phyloP scores from a whole-genome alignment of 1,284 basidiomycete species.

The Pseudomicrostroma phylloplanum region DNA sequence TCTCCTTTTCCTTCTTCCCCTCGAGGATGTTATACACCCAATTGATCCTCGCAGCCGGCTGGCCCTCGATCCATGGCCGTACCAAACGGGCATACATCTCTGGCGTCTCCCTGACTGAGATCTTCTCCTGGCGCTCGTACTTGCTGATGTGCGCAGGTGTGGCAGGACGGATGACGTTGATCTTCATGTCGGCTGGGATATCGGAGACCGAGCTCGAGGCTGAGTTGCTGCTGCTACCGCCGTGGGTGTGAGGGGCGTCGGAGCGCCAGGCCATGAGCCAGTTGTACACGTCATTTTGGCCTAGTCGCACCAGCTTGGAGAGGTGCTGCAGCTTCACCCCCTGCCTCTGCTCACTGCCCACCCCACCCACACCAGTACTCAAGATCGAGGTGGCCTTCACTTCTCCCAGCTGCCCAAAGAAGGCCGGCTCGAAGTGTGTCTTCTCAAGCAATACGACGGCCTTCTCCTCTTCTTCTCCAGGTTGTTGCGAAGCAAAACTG shows the following conservation, averaged over 20 bases:
- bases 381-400: background rate
- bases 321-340: conserved; percentile 12
- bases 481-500: conserved; percentile 4
- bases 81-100: conserved; percentile 36
- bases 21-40: conserved; percentile 86
- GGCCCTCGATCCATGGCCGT: conserved; percentile 39
- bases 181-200: conserved; percentile 32
- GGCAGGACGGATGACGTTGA: conserved; percentile 40
- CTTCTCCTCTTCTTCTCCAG: conserved; percentile 11
- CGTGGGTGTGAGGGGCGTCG: background rate
- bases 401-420: conserved; percentile 14
- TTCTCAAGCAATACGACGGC: conserved; percentile 45
- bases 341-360: no score
- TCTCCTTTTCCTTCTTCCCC: conserved; percentile 71
- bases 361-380: no score
- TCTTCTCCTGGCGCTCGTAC: conserved; percentile 70
- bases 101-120: conserved; percentile 59
- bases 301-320: conserved; percentile 20
- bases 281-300: conserved; percentile 47
- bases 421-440: conserved; percentile 33
- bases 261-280: conserved; percentile 40
- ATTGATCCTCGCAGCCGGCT: conserved; percentile 56
- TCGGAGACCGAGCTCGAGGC: conserved; percentile 11
- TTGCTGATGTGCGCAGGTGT: conserved; percentile 53
- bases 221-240: no score